These are phyloP conservation scores for Malus hybrid DNA, from an alignment of 331 rosid genomes.

Conservation along the genomic window DNA sequence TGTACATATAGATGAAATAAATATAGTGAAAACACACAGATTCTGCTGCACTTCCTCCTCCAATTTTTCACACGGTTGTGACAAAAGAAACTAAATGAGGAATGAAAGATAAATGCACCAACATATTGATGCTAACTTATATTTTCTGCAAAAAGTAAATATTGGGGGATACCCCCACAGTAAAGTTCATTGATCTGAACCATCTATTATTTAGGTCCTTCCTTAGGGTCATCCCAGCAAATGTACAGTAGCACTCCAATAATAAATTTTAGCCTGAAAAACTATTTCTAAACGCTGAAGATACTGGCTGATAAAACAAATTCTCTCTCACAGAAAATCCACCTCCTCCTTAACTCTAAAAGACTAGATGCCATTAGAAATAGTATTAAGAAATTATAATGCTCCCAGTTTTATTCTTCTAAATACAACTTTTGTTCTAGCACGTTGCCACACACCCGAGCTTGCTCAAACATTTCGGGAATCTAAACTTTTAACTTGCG, in stretches of 20 bases:
- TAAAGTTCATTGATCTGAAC: too few relatives aligned
- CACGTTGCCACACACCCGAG: neutral
- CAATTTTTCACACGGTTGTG: neutral
- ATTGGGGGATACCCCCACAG: neutral
- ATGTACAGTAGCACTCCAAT: neutral
- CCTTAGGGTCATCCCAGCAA: too few relatives aligned
- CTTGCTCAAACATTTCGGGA: neutral
- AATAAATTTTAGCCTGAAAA: neutral
- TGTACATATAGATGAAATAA: neutral
- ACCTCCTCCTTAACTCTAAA: neutral
- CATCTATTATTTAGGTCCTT: neutral
- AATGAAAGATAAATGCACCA: neutral
- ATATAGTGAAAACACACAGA: neutral
- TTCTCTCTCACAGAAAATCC: neutral
- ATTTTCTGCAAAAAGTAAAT: neutral
- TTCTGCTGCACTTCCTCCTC: neutral
- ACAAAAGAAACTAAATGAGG: neutral
- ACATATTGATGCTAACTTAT: neutral
- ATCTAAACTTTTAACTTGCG: neutral
- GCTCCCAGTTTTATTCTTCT: neutral
- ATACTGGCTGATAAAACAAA: neutral
- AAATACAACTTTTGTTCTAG: neutral
- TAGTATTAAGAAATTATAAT: neutral
- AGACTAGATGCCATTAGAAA: neutral
- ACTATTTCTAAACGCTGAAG: neutral